Conservation (phyloP, 306 rosid species). For the Inga leiocalycina region DNA sequence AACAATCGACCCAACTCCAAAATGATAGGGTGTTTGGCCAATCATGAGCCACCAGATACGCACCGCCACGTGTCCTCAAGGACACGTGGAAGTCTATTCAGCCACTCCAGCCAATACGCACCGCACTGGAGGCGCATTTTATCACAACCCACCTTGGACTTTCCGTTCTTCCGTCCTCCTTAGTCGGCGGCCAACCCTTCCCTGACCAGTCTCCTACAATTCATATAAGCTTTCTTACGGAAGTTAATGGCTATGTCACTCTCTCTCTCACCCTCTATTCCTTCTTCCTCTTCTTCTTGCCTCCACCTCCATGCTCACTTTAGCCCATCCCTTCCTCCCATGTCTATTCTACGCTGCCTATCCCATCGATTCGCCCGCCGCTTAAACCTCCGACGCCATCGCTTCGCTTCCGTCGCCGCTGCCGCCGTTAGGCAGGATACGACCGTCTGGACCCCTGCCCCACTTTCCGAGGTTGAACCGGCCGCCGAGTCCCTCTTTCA, state of each 20-base stretch:
- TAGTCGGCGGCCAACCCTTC: conserved; percentile 37
- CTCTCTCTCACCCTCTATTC: conserved; percentile 32
- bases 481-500: conserved; percentile 94
- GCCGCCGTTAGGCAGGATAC: conserved; percentile 84
- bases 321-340: conserved; percentile 58
- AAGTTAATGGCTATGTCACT: conserved; percentile 42
- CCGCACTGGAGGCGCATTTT: conserved; percentile 20
- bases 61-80: too few species aligned
- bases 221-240: background rate
- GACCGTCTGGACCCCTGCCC: conserved; percentile 77
- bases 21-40: background rate
- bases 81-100: conserved; percentile 59
- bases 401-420: conserved; percentile 46
- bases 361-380: conserved; percentile 37
- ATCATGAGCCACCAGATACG: background rate
- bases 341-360: conserved; percentile 83
- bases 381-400: conserved; percentile 30
- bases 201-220: conserved; percentile 23
- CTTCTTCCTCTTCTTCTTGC: conserved; percentile 19
- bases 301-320: conserved; percentile 66
- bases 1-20: background rate
- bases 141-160: conserved; percentile 24
- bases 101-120: conserved; percentile 25
- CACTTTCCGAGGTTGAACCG: conserved; percentile 61
- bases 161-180: conserved; percentile 25